Base-by-base conservation (phyloP, 1,139 yeast genomes). In the Pichia sp. region DNA sequence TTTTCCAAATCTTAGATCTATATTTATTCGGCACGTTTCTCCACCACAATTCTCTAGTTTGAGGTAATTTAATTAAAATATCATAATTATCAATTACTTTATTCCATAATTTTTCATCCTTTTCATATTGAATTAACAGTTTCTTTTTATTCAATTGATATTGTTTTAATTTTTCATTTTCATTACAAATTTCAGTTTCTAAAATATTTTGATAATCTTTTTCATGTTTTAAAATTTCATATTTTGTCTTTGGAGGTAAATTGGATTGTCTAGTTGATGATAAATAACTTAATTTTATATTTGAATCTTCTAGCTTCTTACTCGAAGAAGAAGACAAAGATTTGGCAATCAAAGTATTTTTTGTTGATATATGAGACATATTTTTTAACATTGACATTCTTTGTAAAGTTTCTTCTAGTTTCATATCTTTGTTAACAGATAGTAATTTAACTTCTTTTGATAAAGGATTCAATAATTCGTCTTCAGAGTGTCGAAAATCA, bases 31-130 rank as follows among this genome's bases (percentile, higher is more conserved):
- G 81, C 1, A 81, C 60, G 2, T 86, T 86, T 40, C 84, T 62
- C 86, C 87, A 80, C 74, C 81, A 78, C 43, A 78, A 61, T 42
- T 76, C 79, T 40, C 79, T 64, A 7, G 72, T 64, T 15, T 63
- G 52, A 0, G 74, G 63, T 11, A 63, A 53, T 38, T 61, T 58
- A 9, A 72, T 54, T 32, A 63, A 61, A 9, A 54, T 46, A 22
- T 59, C 55, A 45, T 68, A 66, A 35, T 69, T 58, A 3, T 70
- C 65, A 3, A 70, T 48, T 10, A 78, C 64, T 33, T 64, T 57
- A 14, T 57, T 57, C 88, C 89, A 81, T 13, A 52, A 59, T 5
- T 48, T 43, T 5, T 54, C 48, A 49, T 76, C 79, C 24, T 58
- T 54, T 15, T 59, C 57, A 34, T 58, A 57, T 39, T 62, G 63